These are phyloP conservation scores for Xylariaceae sp. DNA, from an alignment of 2,329 filamentous ascomycete genomes.

Conservation along the genomic window DNA sequence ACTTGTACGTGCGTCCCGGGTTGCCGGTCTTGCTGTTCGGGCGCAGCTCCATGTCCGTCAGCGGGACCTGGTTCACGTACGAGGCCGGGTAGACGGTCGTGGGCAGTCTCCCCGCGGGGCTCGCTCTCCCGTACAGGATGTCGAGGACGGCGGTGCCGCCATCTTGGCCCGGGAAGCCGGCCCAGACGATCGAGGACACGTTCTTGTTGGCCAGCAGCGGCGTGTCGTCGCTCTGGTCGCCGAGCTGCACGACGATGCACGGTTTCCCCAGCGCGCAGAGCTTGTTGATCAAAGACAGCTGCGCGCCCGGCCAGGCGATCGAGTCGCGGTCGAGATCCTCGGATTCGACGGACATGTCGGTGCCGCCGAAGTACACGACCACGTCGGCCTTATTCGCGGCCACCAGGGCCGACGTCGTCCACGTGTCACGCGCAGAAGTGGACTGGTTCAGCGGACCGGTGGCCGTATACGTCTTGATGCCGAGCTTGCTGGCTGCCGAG, in stretches of 20 bases:
- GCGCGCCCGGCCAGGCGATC: constrained; percentile 47
- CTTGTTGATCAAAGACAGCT: constrained; percentile 45
- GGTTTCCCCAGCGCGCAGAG: constrained; percentile 39
- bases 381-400: constrained; percentile 42
- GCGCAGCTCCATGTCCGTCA: constrained; percentile 45
- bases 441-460: constrained; percentile 10
- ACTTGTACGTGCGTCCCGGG: constrained; percentile 46
- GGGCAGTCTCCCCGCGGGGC: constrained; percentile 43
- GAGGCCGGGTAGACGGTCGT: constrained; percentile 42
- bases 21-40: constrained; percentile 33
- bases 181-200: constrained; percentile 44
- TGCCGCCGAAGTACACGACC: constrained; percentile 51
- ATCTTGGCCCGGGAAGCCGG: constrained; percentile 47
- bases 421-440: constrained; percentile 27
- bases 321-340: constrained; percentile 48
- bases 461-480: constrained; percentile 6
- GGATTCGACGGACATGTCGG: constrained; percentile 46
- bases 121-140: constrained; percentile 40
- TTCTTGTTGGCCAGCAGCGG: constrained; percentile 39
- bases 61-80: constrained; percentile 40
- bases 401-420: constrained; percentile 32
- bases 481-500: constrained; percentile 6
- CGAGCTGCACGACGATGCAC: constrained; percentile 47
- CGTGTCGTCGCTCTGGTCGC: constrained; percentile 41
- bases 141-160: constrained; percentile 45